A percentile compares a stretch with the other conserved stretches of the same genome.
These are phyloP conservation scores for Globisporangium cystogenes DNA, from an alignment of 352 stramenopile genomes.

Conservation along the genomic window DNA sequence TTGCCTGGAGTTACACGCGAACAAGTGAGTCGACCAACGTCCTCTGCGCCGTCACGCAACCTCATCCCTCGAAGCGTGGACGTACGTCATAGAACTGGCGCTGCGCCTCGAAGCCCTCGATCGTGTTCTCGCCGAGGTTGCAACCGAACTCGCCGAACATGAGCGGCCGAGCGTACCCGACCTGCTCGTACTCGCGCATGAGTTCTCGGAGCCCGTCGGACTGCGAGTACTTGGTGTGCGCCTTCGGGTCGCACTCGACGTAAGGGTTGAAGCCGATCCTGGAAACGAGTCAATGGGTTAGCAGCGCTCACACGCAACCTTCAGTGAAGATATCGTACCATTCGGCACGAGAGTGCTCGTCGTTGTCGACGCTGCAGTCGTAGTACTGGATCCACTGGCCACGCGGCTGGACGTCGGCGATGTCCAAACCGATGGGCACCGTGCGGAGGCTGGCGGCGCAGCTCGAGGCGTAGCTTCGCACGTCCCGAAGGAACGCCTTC, in stretches of 20 bases:
- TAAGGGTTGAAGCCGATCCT: slow-evolving; percentile 39
- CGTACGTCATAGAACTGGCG: slow-evolving; percentile 42
- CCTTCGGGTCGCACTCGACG: slow-evolving; percentile 54
- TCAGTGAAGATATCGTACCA: slow-evolving; percentile 8
- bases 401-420: slow-evolving; percentile 59
- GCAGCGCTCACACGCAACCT: no score
- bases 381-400: slow-evolving; percentile 71
- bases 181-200: slow-evolving; percentile 46
- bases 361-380: slow-evolving; percentile 43
- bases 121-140: slow-evolving; percentile 54
- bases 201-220: slow-evolving; percentile 52
- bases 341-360: slow-evolving; percentile 47
- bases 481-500: slow-evolving; percentile 67
- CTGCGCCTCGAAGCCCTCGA: slow-evolving; percentile 67
- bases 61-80: no score
- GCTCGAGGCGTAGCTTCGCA: slow-evolving; percentile 36
- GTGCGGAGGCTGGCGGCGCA: slow-evolving; percentile 36
- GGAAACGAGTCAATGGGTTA: no score
- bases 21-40: no score
- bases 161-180: slow-evolving; percentile 45
- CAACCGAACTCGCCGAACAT: slow-evolving; percentile 80
- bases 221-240: slow-evolving; percentile 43
- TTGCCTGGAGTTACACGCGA: slow-evolving; percentile 6
- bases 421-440: slow-evolving; percentile 70
- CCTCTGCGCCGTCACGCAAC: no score